Percentiles rank a stretch among this genome's conserved stretches.
These are phyloP conservation scores for Leptographium procerum DNA, from an alignment of 2,329 filamentous ascomycete species.

Conservation along the genomic window DNA sequence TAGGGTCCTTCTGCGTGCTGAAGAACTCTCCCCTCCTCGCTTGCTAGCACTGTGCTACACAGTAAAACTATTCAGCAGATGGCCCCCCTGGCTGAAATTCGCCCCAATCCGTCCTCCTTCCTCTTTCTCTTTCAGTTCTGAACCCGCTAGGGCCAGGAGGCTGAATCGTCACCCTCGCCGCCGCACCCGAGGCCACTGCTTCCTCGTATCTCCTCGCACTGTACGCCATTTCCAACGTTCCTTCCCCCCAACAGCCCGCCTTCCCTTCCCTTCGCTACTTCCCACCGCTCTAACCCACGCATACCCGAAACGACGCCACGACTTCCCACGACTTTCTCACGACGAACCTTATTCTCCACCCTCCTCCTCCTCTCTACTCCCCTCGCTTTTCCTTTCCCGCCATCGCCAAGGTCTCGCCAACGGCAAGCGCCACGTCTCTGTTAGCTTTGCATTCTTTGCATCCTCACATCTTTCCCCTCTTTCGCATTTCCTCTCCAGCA, in stretches of 20 bases:
- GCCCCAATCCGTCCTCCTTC: neutral
- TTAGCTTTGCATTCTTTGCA: neutral
- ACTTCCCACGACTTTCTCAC: neutral
- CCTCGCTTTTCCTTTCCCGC: neutral
- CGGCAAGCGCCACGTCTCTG: neutral
- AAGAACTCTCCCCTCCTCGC: neutral
- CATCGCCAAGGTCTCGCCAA: neutral
- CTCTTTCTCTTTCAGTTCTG: neutral
- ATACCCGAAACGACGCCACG: constrained; percentile 8
- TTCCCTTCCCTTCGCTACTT: neutral
- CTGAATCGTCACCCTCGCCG: neutral
- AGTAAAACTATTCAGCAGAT: neutral
- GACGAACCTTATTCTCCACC: neutral
- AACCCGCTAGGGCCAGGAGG: neutral
- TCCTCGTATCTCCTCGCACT: neutral
- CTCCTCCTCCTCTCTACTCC: neutral
- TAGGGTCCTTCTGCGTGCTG: neutral
- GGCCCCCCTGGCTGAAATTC: neutral
- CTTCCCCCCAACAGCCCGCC: neutral
- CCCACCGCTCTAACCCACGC: neutral
- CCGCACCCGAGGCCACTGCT: neutral
- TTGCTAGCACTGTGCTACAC: neutral
- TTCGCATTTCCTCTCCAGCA: neutral
- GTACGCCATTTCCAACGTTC: neutral
- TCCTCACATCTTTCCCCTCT: neutral